Percentiles rank a stretch among this genome's conserved stretches.
These are phyloP conservation scores for Myotisia sp. DNA, from an alignment of 2,329 filamentous ascomycete species.

Conservation along the genomic window DNA sequence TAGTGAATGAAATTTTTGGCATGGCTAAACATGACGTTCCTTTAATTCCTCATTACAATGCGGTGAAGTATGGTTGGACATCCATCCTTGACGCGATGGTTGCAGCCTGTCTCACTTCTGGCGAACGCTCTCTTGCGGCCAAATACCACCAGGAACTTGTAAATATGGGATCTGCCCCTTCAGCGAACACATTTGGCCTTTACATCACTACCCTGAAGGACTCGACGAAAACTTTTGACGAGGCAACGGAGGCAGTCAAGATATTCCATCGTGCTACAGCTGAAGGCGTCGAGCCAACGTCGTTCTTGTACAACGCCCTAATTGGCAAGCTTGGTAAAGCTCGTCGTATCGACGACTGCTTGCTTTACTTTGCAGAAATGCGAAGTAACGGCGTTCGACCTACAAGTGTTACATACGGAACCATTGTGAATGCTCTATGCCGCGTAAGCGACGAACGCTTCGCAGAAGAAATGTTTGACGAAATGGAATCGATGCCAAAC, in stretches of 20 bases:
- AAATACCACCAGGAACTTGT: slow-evolving; percentile 85
- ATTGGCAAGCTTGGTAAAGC: slow-evolving; percentile 98
- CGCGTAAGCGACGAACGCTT: slow-evolving; percentile 96
- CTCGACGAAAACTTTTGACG: slow-evolving; percentile 92
- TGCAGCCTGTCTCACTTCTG: slow-evolving; percentile 71
- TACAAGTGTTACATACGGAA: slow-evolving; percentile 94
- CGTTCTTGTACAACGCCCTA: slow-evolving; percentile 93
- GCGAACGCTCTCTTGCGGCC: slow-evolving; percentile 65
- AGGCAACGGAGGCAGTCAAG: slow-evolving; percentile 90
- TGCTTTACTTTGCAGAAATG: slow-evolving; percentile 98
- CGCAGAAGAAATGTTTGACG: slow-evolving; percentile 92
- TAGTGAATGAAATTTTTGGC: slow-evolving; percentile 72
- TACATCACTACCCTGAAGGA: slow-evolving; percentile 99
- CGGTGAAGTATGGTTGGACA: slow-evolving; percentile 89
- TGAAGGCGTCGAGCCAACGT: slow-evolving; percentile 89
- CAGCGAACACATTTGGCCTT: slow-evolving; percentile 92
- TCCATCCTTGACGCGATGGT: slow-evolving; percentile 95
- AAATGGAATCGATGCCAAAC: slow-evolving; percentile 98
- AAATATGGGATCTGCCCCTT: slow-evolving; percentile 78
- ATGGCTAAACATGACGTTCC: slow-evolving; percentile 87
- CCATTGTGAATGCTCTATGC: slow-evolving; percentile 93
- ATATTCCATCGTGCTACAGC: slow-evolving; percentile 90
- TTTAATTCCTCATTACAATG: slow-evolving; percentile 64
- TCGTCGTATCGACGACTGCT: slow-evolving; percentile 90
- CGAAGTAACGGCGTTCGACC: slow-evolving; percentile 80